Conservation (phyloP, 306 rosid genomes). For the Hippophae gyantsensis region DNA sequence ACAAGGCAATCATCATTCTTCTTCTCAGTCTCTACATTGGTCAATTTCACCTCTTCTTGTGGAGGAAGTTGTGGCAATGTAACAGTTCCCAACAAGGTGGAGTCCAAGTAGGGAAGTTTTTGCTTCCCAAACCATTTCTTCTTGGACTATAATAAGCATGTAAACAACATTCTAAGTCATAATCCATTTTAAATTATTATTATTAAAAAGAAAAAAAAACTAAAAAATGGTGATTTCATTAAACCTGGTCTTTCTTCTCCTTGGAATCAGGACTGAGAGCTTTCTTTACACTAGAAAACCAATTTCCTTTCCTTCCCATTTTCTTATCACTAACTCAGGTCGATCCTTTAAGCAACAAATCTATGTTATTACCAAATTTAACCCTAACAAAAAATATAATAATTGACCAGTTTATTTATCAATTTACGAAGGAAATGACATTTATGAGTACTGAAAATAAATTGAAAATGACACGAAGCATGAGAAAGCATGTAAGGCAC, state of each 20-base stretch:
- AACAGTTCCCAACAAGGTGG: constrained; percentile 32
- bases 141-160: constrained; percentile 35
- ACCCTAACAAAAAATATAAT: constrained; percentile 14
- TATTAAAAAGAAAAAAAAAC: neutral
- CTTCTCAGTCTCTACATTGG: constrained; percentile 42
- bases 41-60: constrained; percentile 44
- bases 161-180: constrained; percentile 2
- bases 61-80: constrained; percentile 42
- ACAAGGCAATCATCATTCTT: constrained; percentile 29
- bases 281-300: constrained; percentile 91
- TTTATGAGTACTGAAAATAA: too few species aligned
- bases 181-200: constrained; percentile 9
- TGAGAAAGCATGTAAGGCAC: neutral
- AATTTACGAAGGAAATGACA: neutral
- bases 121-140: constrained; percentile 98
- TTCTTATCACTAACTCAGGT: constrained; percentile 55
- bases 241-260: constrained; percentile 58
- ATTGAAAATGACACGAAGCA: too few species aligned
- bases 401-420: neutral
- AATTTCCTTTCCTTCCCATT: constrained; percentile 92
- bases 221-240: constrained; percentile 6
- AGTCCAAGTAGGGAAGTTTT: constrained; percentile 37
- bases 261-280: constrained; percentile 90
- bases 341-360: constrained; percentile 23
- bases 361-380: constrained; percentile 16